phyloP scores from a whole-genome alignment of 1,284 basidiomycete genomes.

The Flammula alnicola region DNA sequence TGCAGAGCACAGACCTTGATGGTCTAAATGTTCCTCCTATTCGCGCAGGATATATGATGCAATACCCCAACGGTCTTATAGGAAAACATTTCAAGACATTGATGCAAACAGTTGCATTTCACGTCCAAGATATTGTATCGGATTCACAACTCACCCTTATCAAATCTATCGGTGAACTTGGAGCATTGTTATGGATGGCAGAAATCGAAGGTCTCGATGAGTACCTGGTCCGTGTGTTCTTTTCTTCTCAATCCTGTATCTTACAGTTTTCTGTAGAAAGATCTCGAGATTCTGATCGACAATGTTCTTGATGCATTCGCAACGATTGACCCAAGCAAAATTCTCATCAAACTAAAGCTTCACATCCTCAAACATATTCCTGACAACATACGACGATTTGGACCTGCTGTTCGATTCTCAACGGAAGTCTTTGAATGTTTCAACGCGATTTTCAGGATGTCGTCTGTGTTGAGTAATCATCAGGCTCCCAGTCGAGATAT shows the following conservation, averaged over 20 bases:
- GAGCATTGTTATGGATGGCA: constrained; percentile 38
- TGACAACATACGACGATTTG: constrained; percentile 35
- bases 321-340: constrained; percentile 30
- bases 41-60: constrained; percentile 38
- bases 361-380: constrained; percentile 38
- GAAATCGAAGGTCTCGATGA: constrained; percentile 37
- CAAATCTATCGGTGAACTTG: constrained; percentile 35
- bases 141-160: constrained; percentile 29
- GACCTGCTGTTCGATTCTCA: constrained; percentile 34
- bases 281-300: constrained; percentile 32
- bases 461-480: constrained; percentile 33
- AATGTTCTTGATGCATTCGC: constrained; percentile 38
- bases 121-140: constrained; percentile 30
- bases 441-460: constrained; percentile 37
- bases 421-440: constrained; percentile 42
- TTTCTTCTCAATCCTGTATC: background rate
- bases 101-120: constrained; percentile 36
- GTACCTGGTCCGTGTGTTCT: constrained; percentile 31
- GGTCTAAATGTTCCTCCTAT: constrained; percentile 38
- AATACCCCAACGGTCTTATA: constrained; percentile 40
- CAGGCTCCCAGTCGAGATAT: constrained; percentile 41
- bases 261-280: constrained; percentile 21
- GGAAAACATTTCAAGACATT: constrained; percentile 46
- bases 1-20: constrained; percentile 30
- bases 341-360: constrained; percentile 37